Base-by-base conservation (phyloP, 192 early-diverging fungal species). In the Lobosporangium transversale region DNA sequence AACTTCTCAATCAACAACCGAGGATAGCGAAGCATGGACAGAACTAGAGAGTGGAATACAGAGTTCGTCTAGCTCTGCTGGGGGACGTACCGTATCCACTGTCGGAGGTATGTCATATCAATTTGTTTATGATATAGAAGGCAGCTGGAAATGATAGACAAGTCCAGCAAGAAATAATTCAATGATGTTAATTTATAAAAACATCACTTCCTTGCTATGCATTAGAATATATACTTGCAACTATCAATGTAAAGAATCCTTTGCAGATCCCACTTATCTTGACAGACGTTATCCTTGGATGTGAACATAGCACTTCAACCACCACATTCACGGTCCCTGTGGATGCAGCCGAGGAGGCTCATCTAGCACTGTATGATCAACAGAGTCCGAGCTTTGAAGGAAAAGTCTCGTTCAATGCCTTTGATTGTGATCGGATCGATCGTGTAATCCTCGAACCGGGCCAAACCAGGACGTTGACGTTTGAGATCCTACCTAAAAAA, bases 201-300 rank as follows among this genome's bases (percentile, higher is more conserved):
- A n/a, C n/a, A n/a, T n/a, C n/a, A 18, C 2, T 17, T 53, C 66
- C 44, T 42, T 66, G 30, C 11, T 45, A 32, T 36, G 1, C 43
- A 37, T 4, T 79, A 92, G 93, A 95, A 58, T 88, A 90, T 29
- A 83, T 91, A 8, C 83, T 87, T 67, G 91, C 91, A 4, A 83
- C 83, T 4, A 76, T 94, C 44, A 78, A 80, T 35, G 44, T 90
- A 21, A 70, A 83, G 42, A 95, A 95, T 68, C 93, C 93, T 11
- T 70, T 95, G 53, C 87, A 92, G 56, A 83, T 93, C 17, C 74
- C 88, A 14, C 81, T 94, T 12, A 84, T 83, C 35, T 53, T 93
- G 36, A 87, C 83, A 26, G 84, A 94, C 50, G 48, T 95, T 6
- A 80, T 83, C 30, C 61, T 93, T 11, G 86, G 85, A 40, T 89